phyloP scores from a whole-genome alignment of 2,329 filamentous ascomycete genomes.

The Anthostomella pinea region DNA sequence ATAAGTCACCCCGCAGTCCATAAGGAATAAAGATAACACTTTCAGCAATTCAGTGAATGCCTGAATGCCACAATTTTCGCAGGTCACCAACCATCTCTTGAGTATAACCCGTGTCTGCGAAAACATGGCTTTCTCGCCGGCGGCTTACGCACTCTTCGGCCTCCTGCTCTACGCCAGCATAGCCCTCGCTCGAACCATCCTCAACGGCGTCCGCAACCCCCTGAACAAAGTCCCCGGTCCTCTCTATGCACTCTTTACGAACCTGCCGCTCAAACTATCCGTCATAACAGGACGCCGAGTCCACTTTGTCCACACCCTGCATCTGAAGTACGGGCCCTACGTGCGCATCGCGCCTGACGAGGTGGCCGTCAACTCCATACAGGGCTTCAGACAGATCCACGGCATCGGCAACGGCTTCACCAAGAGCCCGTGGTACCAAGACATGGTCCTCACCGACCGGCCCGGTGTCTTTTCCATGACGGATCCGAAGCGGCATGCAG shows the following conservation, averaged over 20 bases:
- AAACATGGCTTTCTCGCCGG: no score
- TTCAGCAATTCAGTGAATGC: no score
- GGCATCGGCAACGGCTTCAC: not conserved
- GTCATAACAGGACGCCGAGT: not conserved
- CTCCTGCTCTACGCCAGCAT: no score
- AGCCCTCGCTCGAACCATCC: no score
- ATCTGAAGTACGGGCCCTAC: not conserved
- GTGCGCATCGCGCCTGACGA: not conserved
- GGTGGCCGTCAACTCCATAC: not conserved
- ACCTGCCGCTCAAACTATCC: not conserved
- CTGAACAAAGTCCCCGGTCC: constrained; percentile 3
- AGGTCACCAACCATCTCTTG: no score
- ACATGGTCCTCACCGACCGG: not conserved
- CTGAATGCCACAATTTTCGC: no score
- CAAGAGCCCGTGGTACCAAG: not conserved
- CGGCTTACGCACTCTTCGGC: no score
- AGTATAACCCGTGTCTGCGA: no score
- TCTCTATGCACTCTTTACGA: not conserved
- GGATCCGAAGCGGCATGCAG: not conserved
- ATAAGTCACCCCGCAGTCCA: no score
- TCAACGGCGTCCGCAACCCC: constrained; percentile 10
- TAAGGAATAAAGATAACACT: no score
- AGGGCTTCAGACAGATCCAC: not conserved
- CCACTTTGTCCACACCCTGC: not conserved
- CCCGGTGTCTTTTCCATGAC: not conserved